Base-by-base conservation (phyloP, 192 early-diverging fungal genomes). In the Thamnidium elegans region DNA sequence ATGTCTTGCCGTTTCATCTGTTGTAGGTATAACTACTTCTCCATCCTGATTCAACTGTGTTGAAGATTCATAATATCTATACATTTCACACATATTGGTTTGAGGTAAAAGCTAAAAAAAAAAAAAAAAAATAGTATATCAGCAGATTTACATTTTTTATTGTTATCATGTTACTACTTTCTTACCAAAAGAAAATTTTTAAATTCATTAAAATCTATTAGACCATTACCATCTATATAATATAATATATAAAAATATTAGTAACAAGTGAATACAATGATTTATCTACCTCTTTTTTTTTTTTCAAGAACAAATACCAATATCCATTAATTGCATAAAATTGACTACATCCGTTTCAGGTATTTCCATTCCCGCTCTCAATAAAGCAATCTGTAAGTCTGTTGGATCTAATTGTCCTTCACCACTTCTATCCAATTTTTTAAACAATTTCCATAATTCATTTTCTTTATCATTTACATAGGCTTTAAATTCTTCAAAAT, bases 391-490 rank as follows among this genome's bases (percentile, higher is more conserved):
- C 51, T 74, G 66, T 20, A 90, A 70, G 48, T 90, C 84, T 5
- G 67, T 66, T 10, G 75, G 68, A 32, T 80, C 77, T 36, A 90
- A 80, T 32, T 72, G 66, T 23, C 83, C 73, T 56, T 87, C 86
- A 13, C 80, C 72, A 62, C 71, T 74, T 31, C 74, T 71, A 50
- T 89, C 87, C 19, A 87, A 81, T 66, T 81, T 69, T 45, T 78
- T 32, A 68, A 90, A 90, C 10, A 90, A 68, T 45, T 82, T 68
- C 78, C 74, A 79, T 11, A 90, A 72, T 47, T 87, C 79, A 53
- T 73, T 65, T 65, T 89, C 89, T 60, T 89, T 89, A 52, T 81
- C 75, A 3, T 75, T 68, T 3, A 89, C 80, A 73, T 87, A 90
- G 26, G 75, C 55, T 32, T 79, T 68, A 54, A 85, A 85, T 50